Conservation (phyloP, 768 basidiomycete species). For the Pilatotrama ljubarskyi region DNA sequence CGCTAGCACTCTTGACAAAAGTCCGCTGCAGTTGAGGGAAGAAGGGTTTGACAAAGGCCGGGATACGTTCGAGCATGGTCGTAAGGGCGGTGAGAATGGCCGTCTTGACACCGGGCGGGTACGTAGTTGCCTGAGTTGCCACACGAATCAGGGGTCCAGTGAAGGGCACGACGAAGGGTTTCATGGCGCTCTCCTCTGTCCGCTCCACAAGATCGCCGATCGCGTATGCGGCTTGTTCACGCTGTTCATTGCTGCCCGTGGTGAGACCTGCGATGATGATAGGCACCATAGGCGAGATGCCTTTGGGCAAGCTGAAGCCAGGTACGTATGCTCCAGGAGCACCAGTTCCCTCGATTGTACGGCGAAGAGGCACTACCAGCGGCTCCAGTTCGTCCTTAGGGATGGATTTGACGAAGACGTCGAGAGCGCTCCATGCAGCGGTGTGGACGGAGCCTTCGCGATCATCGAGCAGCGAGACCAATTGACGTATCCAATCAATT, state of each 20-base stretch:
- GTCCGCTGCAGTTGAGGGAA: slow-evolving; percentile 97
- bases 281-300: slow-evolving; percentile 79
- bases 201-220: slow-evolving; percentile 94
- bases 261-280: slow-evolving; percentile 92
- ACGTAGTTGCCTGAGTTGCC: slow-evolving; percentile 84
- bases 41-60: slow-evolving; percentile 92
- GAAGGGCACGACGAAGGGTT: slow-evolving; percentile 93
- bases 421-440: slow-evolving; percentile 81
- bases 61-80: slow-evolving; percentile 83
- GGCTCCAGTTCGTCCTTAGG: slow-evolving; percentile 93
- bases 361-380: slow-evolving; percentile 83
- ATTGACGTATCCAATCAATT: slow-evolving; percentile 91
- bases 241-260: slow-evolving; percentile 90
- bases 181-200: slow-evolving; percentile 83
- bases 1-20: slow-evolving; percentile 90
- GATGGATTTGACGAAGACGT: slow-evolving; percentile 84
- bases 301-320: slow-evolving; percentile 85
- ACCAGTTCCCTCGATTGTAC: slow-evolving; percentile 85
- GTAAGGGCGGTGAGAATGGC: slow-evolving; percentile 87
- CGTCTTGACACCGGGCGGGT: slow-evolving; percentile 91
- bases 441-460: slow-evolving; percentile 70
- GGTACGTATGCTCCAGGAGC: slow-evolving; percentile 75
- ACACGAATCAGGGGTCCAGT: slow-evolving; percentile 96
- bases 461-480: slow-evolving; percentile 84
- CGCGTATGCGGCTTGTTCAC: slow-evolving; percentile 93